phyloP scores from a whole-genome alignment of 371 early-diverging fungal genomes.

The Batrachochytrium dendrobatidis region DNA sequence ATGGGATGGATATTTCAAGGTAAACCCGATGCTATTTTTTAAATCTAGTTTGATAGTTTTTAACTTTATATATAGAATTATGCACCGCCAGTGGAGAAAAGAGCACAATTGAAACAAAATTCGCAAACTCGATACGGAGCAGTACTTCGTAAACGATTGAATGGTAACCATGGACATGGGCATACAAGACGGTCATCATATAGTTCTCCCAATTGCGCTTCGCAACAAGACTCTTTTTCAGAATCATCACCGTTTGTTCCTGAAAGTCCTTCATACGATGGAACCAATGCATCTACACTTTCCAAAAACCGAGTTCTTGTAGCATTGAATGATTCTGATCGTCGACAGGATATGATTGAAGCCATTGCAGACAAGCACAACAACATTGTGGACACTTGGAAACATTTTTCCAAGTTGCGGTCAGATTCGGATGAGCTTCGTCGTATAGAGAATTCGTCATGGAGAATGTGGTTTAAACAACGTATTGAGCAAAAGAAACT shows the following conservation, averaged over 20 bases:
- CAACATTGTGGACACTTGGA: conserved; percentile 34
- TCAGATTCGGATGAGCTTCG: conserved; percentile 13
- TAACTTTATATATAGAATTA: conserved; percentile 17
- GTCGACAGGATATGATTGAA: conserved; percentile 24
- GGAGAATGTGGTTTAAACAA: conserved; percentile 40
- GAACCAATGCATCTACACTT: conserved; percentile 10
- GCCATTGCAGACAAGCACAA: conserved; percentile 21
- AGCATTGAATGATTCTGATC: conserved; percentile 18
- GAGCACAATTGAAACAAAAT: conserved; percentile 30
- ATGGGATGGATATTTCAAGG: conserved; percentile 65
- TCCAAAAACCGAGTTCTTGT: conserved; percentile 27
- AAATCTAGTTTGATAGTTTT: background rate
- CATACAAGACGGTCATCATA: conserved; percentile 9
- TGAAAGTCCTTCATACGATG: background rate
- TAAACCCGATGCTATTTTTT: background rate
- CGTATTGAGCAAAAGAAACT: conserved; percentile 14
- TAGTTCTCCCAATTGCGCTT: background rate
- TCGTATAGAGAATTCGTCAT: conserved; percentile 31
- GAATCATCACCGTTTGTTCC: background rate
- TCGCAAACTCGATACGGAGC: conserved; percentile 35
- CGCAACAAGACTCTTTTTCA: conserved; percentile 5
- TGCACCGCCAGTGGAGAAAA: conserved; percentile 37
- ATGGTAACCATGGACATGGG: conserved; percentile 17
- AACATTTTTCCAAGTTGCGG: conserved; percentile 24
- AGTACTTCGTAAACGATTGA: conserved; percentile 24